phyloP scores from a whole-genome alignment of 2,329 filamentous ascomycete species.

The Zasmidium cellare region DNA sequence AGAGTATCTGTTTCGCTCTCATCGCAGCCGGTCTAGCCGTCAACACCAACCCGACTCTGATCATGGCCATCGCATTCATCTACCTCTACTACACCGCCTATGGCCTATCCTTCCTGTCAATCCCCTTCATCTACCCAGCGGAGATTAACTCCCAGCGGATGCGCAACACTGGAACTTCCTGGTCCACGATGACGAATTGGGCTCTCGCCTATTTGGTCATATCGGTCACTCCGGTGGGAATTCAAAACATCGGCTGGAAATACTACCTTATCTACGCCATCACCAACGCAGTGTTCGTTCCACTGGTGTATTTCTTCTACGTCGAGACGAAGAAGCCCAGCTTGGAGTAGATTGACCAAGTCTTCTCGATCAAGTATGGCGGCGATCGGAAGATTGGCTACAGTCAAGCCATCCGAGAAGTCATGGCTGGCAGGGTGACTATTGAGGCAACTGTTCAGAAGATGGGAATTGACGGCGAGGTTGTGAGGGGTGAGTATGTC shows the following conservation, averaged over 20 bases:
- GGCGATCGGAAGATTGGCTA: no score
- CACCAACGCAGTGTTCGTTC: slow-evolving; percentile 54
- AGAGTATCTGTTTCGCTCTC: slow-evolving; percentile 36
- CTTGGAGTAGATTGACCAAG: no score
- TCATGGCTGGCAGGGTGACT: no score
- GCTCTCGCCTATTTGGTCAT: slow-evolving; percentile 47
- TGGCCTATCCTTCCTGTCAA: slow-evolving; percentile 51
- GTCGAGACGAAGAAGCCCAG: no score
- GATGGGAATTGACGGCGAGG: no score
- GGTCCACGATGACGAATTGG: slow-evolving; percentile 53
- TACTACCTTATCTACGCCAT: slow-evolving; percentile 59
- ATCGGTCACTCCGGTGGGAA: slow-evolving; percentile 24
- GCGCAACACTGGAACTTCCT: slow-evolving; percentile 49
- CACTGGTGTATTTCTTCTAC: slow-evolving; percentile 42
- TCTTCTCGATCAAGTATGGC: no score
- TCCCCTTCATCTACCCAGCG: slow-evolving; percentile 42
- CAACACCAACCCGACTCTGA: slow-evolving; percentile 28
- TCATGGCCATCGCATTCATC: slow-evolving; percentile 38
- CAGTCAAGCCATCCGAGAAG: no score
- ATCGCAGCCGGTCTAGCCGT: slow-evolving; percentile 35
- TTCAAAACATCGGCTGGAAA: slow-evolving; percentile 39
- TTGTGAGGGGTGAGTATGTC: no score
- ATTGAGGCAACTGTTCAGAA: no score
- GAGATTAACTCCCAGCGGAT: slow-evolving; percentile 52
- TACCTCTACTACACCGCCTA: slow-evolving; percentile 57